Conservation (phyloP, 1,139 yeast genomes). For the Meyerozyma elateridarum region DNA sequence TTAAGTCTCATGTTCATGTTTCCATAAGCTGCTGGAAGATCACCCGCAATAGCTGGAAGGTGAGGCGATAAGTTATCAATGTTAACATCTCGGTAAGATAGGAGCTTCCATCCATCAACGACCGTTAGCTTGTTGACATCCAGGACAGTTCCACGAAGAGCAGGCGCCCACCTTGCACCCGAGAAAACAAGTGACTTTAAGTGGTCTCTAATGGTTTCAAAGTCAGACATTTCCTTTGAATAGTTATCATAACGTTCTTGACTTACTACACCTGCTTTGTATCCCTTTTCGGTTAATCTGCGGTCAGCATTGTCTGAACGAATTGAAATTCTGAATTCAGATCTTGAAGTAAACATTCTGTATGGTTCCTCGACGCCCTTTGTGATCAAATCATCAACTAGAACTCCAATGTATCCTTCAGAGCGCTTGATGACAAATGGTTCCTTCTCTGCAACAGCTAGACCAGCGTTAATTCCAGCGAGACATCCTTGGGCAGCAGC, state of each 20-base stretch:
- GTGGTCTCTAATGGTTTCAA: conserved; percentile 39
- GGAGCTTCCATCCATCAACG: conserved; percentile 43
- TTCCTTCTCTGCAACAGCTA: conserved; percentile 34
- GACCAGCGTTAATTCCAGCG: conserved; percentile 93
- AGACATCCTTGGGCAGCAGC: conserved; percentile 96
- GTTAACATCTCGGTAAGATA: conserved; percentile 35
- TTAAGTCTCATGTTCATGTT: conserved; percentile 49
- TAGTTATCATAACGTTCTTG: conserved; percentile 54
- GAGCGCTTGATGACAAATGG: conserved; percentile 62
- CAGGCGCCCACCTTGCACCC: conserved; percentile 62
- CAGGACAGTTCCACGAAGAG: conserved; percentile 43
- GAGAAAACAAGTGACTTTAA: conserved; percentile 45
- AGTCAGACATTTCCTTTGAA: conserved; percentile 40
- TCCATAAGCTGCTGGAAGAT: conserved; percentile 14
- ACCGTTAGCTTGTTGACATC: conserved; percentile 28
- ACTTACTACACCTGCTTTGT: conserved; percentile 61
- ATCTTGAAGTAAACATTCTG: conserved; percentile 94
- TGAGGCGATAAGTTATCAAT: conserved; percentile 30
- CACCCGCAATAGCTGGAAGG: conserved; percentile 18
- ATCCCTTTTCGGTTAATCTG: conserved; percentile 71
- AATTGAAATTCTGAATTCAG: conserved; percentile 85
- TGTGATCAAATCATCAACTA: conserved; percentile 89
- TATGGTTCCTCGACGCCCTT: conserved; percentile 98
- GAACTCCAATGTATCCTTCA: conserved; percentile 87
- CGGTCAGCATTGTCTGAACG: conserved; percentile 93